Percentiles rank a stretch among this genome's conserved stretches.
Evolutionary conservation across 176 grass and related monocot genomes (phyloP).

Genomic region (Aegilops tauschii): DNA sequence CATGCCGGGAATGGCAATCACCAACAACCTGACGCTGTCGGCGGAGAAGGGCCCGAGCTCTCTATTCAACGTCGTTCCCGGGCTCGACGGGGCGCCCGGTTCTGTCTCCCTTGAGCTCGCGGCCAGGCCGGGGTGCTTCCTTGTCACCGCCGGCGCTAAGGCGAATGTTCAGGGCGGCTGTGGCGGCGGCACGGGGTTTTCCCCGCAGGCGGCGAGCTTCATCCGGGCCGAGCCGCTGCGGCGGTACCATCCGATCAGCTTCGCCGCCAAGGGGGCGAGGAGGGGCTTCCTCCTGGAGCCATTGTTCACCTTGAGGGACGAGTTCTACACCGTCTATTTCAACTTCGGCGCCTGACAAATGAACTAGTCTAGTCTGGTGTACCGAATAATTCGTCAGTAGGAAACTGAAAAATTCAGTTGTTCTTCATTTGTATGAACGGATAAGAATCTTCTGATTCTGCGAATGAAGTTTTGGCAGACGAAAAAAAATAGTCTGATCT

Average conservation of each 20-base stretch:
- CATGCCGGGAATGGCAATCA: conserved; percentile 67
- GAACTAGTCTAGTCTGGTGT: neutral
- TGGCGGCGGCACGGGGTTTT: conserved; percentile 12
- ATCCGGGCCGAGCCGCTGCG: conserved; percentile 33
- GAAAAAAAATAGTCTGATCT: neutral
- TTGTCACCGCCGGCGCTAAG: conserved; percentile 38
- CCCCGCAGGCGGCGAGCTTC: conserved; percentile 60
- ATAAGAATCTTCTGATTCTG: neutral
- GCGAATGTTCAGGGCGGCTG: conserved; percentile 43
- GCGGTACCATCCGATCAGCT: conserved; percentile 73
- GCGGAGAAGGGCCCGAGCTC: conserved; percentile 10
- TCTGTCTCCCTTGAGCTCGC: conserved; percentile 62
- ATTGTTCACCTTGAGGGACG: conserved; percentile 76
- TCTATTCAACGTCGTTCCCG: conserved; percentile 46
- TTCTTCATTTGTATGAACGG: conserved; percentile 2
- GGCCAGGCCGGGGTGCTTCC: conserved; percentile 63
- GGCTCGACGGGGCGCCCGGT: conserved; percentile 41
- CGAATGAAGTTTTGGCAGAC: neutral
- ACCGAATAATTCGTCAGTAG: neutral
- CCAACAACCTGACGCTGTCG: conserved; percentile 44
- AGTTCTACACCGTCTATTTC: conserved; percentile 88
- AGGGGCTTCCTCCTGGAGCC: conserved; percentile 81
- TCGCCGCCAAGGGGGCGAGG: conserved; percentile 54
- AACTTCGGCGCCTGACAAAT: conserved; percentile 57
- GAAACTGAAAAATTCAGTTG: neutral